phyloP scores from a whole-genome alignment of 225 moss, liverwort and hornwort species.

The Straminergon stramineum region DNA sequence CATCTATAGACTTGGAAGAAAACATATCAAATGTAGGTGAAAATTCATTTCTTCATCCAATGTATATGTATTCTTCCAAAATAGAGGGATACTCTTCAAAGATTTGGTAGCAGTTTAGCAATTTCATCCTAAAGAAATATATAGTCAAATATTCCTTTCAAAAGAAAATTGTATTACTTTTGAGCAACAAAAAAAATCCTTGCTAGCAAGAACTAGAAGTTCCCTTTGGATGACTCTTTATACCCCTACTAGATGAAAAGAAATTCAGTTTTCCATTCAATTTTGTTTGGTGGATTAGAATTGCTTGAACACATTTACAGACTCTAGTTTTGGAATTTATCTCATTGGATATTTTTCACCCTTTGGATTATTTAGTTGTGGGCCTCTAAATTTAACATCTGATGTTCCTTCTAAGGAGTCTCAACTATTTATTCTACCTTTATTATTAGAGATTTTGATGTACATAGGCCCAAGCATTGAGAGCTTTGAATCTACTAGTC shows the following conservation, averaged over 20 bases:
- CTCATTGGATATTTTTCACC: not conserved
- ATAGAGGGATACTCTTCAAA: not conserved
- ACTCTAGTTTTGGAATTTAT: not conserved
- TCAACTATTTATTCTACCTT: not conserved
- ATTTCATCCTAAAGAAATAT: rapidly evolving
- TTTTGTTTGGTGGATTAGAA: not conserved
- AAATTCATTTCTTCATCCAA: not conserved
- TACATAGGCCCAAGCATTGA: not conserved
- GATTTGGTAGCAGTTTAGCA: not conserved
- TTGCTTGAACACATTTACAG: not conserved
- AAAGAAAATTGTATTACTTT: not conserved
- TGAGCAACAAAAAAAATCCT: not conserved
- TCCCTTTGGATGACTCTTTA: not conserved
- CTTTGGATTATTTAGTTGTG: rapidly evolving
- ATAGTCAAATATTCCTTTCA: not conserved
- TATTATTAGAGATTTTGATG: not conserved
- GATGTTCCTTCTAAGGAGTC: rapidly evolving
- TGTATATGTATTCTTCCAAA: not conserved
- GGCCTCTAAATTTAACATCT: not conserved
- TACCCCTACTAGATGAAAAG: rapidly evolving
- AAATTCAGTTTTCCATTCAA: not conserved
- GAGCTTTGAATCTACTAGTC: not conserved
- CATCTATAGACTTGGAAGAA: not conserved
- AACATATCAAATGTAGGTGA: rapidly evolving
- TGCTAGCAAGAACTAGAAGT: not conserved